Conservation (phyloP, 2,329 filamentous ascomycete genomes). For the Exophiala alcalophila region DNA sequence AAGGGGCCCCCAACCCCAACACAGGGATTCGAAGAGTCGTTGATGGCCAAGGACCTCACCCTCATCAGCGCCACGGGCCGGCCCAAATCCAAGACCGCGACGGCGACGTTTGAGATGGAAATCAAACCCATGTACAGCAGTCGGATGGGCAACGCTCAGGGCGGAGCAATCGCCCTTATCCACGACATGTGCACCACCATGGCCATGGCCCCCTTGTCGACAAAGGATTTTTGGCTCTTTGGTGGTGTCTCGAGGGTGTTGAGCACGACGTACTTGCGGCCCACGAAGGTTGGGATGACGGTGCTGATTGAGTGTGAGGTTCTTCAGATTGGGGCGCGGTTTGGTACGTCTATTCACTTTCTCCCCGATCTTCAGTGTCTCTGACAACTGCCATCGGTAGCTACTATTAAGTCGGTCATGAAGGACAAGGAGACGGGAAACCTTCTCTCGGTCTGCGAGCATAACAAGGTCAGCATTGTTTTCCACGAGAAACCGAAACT, state of each 20-base stretch:
- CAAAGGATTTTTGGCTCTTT: constrained; percentile 19
- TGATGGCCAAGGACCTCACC: constrained; percentile 16
- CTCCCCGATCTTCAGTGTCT: too few relatives aligned
- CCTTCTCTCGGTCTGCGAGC: constrained; percentile 15
- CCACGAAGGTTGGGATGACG: constrained; percentile 8
- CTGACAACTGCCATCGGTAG: too few relatives aligned
- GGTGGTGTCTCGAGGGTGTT: constrained; percentile 17
- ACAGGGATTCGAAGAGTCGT: constrained; percentile 11
- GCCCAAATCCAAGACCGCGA: neutral
- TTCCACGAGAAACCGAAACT: constrained; percentile 11
- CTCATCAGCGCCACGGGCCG: constrained; percentile 12
- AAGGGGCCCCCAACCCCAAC: too few relatives aligned
- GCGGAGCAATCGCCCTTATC: constrained; percentile 18
- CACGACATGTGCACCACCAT: constrained; percentile 21
- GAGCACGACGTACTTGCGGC: constrained; percentile 18
- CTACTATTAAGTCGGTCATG: constrained; percentile 16
- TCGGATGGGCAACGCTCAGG: constrained; percentile 19
- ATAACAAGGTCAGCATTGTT: constrained; percentile 21
- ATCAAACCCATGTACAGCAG: constrained; percentile 15
- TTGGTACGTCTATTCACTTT: too few relatives aligned
- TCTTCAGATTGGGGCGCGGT: constrained; percentile 10
- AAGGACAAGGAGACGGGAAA: constrained; percentile 14
- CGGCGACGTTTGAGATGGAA: constrained; percentile 20
- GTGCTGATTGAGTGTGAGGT: constrained; percentile 19
- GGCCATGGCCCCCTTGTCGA: constrained; percentile 15